Percentiles rank a stretch among this genome's conserved stretches.
Conservation (phyloP, 73 alveolate species). For the Paramecium tetraurelia region DNA sequence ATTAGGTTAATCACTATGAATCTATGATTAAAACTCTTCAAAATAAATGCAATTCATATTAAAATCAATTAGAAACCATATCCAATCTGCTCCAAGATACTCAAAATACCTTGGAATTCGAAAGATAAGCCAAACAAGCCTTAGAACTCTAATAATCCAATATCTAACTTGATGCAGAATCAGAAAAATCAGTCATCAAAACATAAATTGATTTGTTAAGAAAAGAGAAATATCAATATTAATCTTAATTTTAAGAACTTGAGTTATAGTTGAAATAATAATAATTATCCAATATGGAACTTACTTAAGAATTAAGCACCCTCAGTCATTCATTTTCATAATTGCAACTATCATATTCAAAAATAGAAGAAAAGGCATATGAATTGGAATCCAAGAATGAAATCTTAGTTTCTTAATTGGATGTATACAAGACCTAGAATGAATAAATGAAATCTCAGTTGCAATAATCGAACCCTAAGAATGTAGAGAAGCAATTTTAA, state of each 20-base stretch:
- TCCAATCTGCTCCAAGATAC: neutral
- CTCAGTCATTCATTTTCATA: neutral
- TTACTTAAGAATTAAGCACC: neutral
- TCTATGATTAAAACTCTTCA: neutral
- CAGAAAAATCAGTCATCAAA: neutral
- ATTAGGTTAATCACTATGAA: neutral
- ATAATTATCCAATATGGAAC: neutral
- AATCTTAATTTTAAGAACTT: neutral
- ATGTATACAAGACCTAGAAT: neutral
- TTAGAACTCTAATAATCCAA: neutral
- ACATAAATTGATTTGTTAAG: neutral
- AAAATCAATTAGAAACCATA: neutral
- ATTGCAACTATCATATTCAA: neutral
- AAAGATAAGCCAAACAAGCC: neutral
- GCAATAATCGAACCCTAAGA: neutral
- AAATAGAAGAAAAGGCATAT: neutral
- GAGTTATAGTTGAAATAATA: neutral
- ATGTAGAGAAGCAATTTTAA: neutral
- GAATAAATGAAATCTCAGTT: neutral
- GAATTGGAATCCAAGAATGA: neutral
- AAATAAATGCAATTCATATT: neutral
- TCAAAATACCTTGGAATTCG: neutral
- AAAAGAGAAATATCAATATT: neutral
- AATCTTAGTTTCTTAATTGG: neutral
- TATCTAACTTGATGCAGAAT: neutral